A percentile compares a stretch with the other conserved stretches of the same genome.
phyloP scores from a whole-genome alignment of 2,329 filamentous ascomycete genomes.

The Cytospora piceicola region DNA sequence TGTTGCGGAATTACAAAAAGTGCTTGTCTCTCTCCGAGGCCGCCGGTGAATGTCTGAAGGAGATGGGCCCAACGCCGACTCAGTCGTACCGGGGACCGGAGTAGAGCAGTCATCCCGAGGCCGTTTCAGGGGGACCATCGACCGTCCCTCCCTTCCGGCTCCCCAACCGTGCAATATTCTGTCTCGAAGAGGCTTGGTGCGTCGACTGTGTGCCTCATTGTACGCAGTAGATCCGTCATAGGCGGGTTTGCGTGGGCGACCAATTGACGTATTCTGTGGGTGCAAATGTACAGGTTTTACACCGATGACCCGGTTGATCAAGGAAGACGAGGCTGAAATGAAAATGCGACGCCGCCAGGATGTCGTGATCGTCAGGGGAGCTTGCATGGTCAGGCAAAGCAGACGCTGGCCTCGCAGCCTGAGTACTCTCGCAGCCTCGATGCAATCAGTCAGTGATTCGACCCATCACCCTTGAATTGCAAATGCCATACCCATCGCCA shows the following conservation, averaged over 20 bases:
- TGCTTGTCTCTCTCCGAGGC: background rate
- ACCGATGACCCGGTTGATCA: conserved; percentile 12
- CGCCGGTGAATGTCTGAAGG: background rate
- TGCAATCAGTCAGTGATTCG: conserved; percentile 25
- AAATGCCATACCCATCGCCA: conserved; percentile 5
- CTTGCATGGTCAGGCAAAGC: conserved; percentile 6
- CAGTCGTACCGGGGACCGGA: background rate
- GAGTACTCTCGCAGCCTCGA: background rate
- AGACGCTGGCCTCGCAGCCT: conserved; percentile 3
- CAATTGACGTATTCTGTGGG: conserved; percentile 7
- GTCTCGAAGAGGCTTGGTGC: background rate
- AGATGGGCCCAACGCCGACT: conserved; percentile 5
- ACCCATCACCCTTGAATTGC: conserved; percentile 7
- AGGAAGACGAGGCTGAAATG: conserved; percentile 24
- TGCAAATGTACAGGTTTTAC: conserved; percentile 4
- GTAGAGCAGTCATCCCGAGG: conserved; percentile 5
- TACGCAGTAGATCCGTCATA: conserved; percentile 1
- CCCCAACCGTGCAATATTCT: background rate
- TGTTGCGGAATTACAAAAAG: background rate
- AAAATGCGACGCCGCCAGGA: conserved; percentile 15
- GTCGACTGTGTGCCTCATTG: background rate
- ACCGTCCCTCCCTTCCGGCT: background rate
- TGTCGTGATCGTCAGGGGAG: conserved; percentile 28
- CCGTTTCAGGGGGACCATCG: background rate
- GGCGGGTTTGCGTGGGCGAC: conserved; percentile 1